Base-by-base conservation (phyloP, 2,329 filamentous ascomycete species). In the Graphilbum sp. region DNA sequence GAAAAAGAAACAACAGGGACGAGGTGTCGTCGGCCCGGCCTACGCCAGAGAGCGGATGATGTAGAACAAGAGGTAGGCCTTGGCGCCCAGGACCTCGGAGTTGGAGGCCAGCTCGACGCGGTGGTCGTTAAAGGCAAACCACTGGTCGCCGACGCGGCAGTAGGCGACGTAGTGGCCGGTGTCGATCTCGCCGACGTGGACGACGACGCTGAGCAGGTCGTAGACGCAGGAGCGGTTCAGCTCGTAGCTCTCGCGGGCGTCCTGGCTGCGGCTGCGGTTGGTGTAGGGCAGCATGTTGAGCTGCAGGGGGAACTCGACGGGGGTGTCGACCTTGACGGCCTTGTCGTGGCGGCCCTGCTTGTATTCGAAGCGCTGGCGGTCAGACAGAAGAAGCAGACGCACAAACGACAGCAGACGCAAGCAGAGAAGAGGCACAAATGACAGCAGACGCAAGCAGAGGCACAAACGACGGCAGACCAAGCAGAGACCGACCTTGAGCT, bases 101-200 rank as follows among this genome's bases (percentile, higher is more conserved):
- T 90, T 79, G 34, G 74, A 75, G 2, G 84, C 88, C 40, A 87
- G 54, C 43, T 87, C 83, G 19, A 96, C 88, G 54, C 85, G 86
- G 54, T 90, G 87, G 53, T 96, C 88, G 52, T 96, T 92, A 59
- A 95, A 95, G 39, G 83, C 75, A 56, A 94, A 93, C 88, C 88
- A 96, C 69, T 93, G 47, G 39, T 83, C 79, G 5, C 78, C 81
- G 42, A 88, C 79, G 34, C 84, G 67, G 42, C 82, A 86, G 55
- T 92, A 95, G n/a, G 79, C 83, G 40, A 87, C 76, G 52, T 93
- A 95, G 53, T 95, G 86, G 15, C 87, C 88, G 1, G 84, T 86
- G 50, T 95, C 86, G 41, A 95, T 80, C 56, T 88, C 85, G 37
- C 88, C 88, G 43, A 92, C 83, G 52, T 96, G 88, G 30, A 94